Percentiles rank a stretch among this genome's conserved stretches.
These are phyloP conservation scores for Metschnikowia orientalis DNA, from an alignment of 805 yeast genomes.

Conservation along the genomic window DNA sequence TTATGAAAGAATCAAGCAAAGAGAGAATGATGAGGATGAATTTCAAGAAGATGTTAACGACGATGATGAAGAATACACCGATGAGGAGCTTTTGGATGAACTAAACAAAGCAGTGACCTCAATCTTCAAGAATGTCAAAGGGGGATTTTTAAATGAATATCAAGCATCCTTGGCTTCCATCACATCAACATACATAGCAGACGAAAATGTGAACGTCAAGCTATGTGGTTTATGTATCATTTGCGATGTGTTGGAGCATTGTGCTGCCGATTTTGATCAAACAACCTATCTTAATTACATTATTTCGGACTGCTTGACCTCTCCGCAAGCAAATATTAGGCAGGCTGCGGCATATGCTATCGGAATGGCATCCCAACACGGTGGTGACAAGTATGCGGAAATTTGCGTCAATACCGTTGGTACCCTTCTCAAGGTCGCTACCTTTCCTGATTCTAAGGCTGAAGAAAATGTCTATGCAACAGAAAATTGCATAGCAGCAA, in stretches of 20 bases:
- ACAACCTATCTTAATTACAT: conserved; percentile 61
- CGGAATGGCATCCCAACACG: conserved; percentile 82
- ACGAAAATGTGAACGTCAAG: conserved; percentile 62
- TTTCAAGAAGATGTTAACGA: conserved; percentile 82
- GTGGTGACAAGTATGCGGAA: conserved; percentile 60
- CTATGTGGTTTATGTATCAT: conserved; percentile 76
- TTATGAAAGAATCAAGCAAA: conserved; percentile 62
- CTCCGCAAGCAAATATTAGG: conserved; percentile 67
- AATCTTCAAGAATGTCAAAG: conserved; percentile 59
- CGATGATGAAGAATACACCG: conserved; percentile 80
- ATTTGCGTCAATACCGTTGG: conserved; percentile 68
- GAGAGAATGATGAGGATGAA: conserved; percentile 77
- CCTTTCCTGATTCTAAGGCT: conserved; percentile 76
- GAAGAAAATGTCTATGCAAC: conserved; percentile 84
- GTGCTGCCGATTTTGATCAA: conserved; percentile 66
- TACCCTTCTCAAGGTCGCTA: conserved; percentile 66
- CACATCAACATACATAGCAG: conserved; percentile 55
- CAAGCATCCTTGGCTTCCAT: conserved; percentile 56
- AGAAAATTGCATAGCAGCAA: conserved; percentile 76
- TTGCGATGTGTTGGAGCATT: conserved; percentile 75
- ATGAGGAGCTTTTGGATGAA: conserved; percentile 86
- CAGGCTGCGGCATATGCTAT: conserved; percentile 83
- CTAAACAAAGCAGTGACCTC: conserved; percentile 70
- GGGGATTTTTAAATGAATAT: conserved; percentile 59
- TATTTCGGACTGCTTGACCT: conserved; percentile 61